Evolutionary conservation across 345 rosid species (phyloP), one percentile per base, ranked within the genome.

Genomic region (Salix caprea): DNA sequence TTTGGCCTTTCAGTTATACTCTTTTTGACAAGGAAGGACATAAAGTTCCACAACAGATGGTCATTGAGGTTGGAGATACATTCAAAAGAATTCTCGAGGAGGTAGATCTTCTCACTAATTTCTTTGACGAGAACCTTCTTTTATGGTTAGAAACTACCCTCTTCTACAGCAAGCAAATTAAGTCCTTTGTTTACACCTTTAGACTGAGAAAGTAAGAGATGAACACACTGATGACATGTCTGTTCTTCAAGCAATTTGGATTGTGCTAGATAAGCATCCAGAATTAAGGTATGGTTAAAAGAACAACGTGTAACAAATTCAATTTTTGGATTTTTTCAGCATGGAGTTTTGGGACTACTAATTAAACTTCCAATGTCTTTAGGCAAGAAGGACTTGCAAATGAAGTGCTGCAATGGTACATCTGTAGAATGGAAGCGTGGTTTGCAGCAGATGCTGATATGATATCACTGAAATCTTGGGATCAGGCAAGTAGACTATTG

Each of bases 391-490:
- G 94, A 67, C 87, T 87, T 36, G 94, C 94, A 8, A 44, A 90
- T 82, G 92, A 93, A 84, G 98, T 93, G 80, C 70, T 93, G 82
- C 97, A 91, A 71, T 91, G 98, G 98, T 93, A 88, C 79, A 85
- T 93, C 66, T 93, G 98, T 83, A 84, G 98, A 84, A 89, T 93
- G 94, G 98, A 93, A 84, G 98, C 96, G 39, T 93, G 98, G 98
- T 93, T 93, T 88, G 94, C 98, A 19, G 92, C 89, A 67, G 98
- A 93, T 84, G 94, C 94, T 1, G 95, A 93, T 83, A 81, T 87
- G 88, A 93, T 93, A 73, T 93, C 98, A 16, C 85, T 91, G 36
- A 91, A 88, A 87, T 85, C 85, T 71, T 93, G 98, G 98, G 98
- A 93, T 88, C 94, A 91, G 96, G 97, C 80, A 85, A 88, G 90